Base-by-base conservation (phyloP, 768 basidiomycete genomes). In the Phaeotremella fagi region DNA sequence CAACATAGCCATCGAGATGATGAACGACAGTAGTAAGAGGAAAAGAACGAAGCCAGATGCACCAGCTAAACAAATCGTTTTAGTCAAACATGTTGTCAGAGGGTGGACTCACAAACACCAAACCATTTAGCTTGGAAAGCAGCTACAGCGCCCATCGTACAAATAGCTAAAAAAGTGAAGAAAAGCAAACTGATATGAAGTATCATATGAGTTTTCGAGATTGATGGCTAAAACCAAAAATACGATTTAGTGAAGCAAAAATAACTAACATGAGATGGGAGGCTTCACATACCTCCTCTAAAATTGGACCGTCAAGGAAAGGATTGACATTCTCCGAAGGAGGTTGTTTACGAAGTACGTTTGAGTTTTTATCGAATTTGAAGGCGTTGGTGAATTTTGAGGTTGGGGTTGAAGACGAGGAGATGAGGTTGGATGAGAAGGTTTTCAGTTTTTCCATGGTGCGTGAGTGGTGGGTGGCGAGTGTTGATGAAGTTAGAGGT, bases 91-190 rank as follows among this genome's bases (percentile, higher is more conserved):
- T 41, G 20, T 12, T 41, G 9, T 22, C 20, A 9, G 12, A 12
- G 41, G 11, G 16, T 33, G 45, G 16, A 82, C 90, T 62, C 63
- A 94, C 91, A 95, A 33, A 89, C 88, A 6, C 88, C 88, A 22
- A 94, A 68, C 82, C 83, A 91, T 60, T 86, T 85, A 3, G 87
- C 84, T 64, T 97, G 91, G 74, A 94, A 97, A 20, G 79, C 77
- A 0, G 91, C 91, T 3, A 90, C 87, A 63, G 86, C 85, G 6
- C 87, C 92, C 63, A 89, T 90, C 69, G 89, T 92, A 43, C 85
- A 86, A 83, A 94, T 86, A 12, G 88, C 83, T 42, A 97, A 80
- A 70, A 97, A 95, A 72, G 86, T 85, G 83, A 94, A 90, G 79
- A 97, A 91, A 49, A 83, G 33, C 28, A 14, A 37, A 35, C 24